Evolutionary conservation across 352 stramenopile genomes (phyloP), one percentile per base, ranked within the genome.

Genomic region (Phytophthora crassamura): DNA sequence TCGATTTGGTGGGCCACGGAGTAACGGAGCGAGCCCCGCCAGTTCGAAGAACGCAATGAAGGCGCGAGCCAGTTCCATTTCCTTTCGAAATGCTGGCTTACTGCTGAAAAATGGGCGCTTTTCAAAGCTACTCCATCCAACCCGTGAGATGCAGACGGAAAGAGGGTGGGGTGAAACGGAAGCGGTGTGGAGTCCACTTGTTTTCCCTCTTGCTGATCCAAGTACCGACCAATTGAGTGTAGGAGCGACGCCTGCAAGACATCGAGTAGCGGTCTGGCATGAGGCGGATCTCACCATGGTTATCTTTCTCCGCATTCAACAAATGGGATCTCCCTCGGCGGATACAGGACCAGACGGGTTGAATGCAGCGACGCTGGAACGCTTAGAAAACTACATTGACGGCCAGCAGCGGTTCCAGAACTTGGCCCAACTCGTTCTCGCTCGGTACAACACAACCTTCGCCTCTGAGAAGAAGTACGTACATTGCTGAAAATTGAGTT

Each of bases 271-370:
- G 7, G 42, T 88, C 22, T 90, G 77, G 67, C 78, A 90, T 51
- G 77, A 90, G 47, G 67, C 61, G 36, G 75, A 88, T 49, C 57
- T 88, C 5, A 80, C 81, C 12, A 62, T 90, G 38, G 28, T 90
- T 1, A 32, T 86, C 14, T 64, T 87, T 7, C 46, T 80, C 7
- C 65, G 54, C 42, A 25, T 49, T 0, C 42, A 64, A 30, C n/a
- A 59, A 55, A 38, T n/a, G 2, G 3, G 49, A 7, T 7, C 45
- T 12, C 12, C 45, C 47, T 46, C 52, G 34, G 16, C 20, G 6
- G 28, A 7, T n/a, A 3, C 36, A 69, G n/a, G 4, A 22, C 30
- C 5, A 50, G 12, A 8, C 28, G 11, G 2, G 22, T 60, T 77
- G 9, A 51, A 59, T n/a, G 9, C 46, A 0, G 40, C 30, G 7